phyloP scores from a whole-genome alignment of 192 early-diverging fungal species.

The Spinellus fusiger region DNA sequence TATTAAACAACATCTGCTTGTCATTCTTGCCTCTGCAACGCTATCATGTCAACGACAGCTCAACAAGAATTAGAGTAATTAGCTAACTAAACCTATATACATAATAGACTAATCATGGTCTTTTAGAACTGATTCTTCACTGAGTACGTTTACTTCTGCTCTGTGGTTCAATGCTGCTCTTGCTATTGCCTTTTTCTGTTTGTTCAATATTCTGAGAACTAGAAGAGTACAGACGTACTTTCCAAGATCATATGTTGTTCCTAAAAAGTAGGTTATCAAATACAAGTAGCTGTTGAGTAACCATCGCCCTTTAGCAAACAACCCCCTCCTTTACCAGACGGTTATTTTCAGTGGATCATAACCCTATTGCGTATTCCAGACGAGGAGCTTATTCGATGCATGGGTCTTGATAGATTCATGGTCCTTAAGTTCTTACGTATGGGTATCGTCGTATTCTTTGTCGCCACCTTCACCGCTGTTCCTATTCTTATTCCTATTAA shows the following conservation, averaged over 20 bases:
- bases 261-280: constrained; percentile 35
- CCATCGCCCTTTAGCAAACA: constrained; percentile 31
- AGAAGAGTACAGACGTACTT: constrained; percentile 62
- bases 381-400: constrained; percentile 44
- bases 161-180: constrained; percentile 60
- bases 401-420: constrained; percentile 76
- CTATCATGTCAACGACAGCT: too few relatives aligned
- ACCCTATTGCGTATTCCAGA: constrained; percentile 49
- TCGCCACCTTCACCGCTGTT: constrained; percentile 48
- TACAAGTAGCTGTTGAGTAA: neutral
- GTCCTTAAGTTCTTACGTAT: constrained; percentile 67
- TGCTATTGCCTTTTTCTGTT: constrained; percentile 42
- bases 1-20: too few relatives aligned
- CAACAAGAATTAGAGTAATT: too few relatives aligned
- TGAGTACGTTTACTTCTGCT: constrained; percentile 64
- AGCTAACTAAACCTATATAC: too few relatives aligned
- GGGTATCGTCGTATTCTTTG: constrained; percentile 57
- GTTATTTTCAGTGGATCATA: constrained; percentile 55
- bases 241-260: constrained; percentile 61
- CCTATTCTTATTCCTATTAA: constrained; percentile 70
- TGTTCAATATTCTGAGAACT: constrained; percentile 63
- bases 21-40: too few relatives aligned
- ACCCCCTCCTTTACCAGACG: constrained; percentile 44
- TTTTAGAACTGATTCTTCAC: constrained; percentile 39
- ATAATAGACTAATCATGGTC: too few relatives aligned